Percentiles rank a stretch among this genome's conserved stretches.
Conservation (phyloP, 176 grass and related monocot species). For the Oryza glumipatula region DNA sequence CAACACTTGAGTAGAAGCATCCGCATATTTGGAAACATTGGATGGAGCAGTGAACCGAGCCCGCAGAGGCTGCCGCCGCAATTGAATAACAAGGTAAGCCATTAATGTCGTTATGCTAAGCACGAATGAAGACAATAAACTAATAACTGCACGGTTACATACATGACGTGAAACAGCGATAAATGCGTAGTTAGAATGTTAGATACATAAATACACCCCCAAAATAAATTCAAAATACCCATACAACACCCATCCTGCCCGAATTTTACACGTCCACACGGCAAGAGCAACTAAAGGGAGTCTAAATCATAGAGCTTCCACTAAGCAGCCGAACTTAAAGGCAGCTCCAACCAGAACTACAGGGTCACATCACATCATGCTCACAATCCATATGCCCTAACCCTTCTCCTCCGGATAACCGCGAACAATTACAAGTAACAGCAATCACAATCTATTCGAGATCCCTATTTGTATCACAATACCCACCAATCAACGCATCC, state of each 20-base stretch:
- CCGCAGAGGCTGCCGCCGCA: conserved; percentile 30
- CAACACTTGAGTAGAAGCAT: conserved; percentile 34
- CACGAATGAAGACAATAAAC: conserved; percentile 6
- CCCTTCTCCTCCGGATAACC: neutral
- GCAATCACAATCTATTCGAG: neutral
- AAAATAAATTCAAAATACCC: neutral
- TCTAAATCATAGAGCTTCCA: neutral
- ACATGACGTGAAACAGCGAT: neutral
- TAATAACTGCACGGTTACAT: neutral
- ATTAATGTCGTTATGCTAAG: conserved; percentile 11
- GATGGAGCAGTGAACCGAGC: conserved; percentile 23
- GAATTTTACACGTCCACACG: neutral
- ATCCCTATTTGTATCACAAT: conserved; percentile 15
- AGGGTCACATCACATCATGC: conserved; percentile 8
- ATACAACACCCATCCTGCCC: neutral
- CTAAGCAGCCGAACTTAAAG: conserved; percentile 7
- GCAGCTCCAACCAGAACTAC: neutral
- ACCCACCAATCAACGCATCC: neutral
- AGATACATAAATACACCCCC: neutral
- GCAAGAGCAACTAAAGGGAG: neutral
- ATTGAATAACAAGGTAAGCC: conserved; percentile 20
- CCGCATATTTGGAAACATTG: conserved; percentile 28
- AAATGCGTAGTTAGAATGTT: neutral
- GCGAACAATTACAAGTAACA: neutral
- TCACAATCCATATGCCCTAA: conserved; percentile 3